Conservation (phyloP, 2,329 filamentous ascomycete species). For the Thermoascus crustaceus region DNA sequence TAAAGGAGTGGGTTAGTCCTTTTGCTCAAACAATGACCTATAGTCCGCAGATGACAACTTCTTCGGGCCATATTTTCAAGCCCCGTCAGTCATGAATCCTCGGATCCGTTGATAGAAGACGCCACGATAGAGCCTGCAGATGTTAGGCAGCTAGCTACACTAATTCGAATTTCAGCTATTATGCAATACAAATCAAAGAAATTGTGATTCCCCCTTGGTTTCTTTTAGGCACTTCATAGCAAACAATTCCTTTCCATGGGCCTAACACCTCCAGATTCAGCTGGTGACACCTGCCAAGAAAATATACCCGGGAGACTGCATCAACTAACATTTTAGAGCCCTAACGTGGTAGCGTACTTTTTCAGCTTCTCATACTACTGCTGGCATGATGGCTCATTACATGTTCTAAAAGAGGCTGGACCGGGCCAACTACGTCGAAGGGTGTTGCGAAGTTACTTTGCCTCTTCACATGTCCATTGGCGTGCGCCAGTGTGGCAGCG, state of each 20-base stretch:
- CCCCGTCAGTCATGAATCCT: too few relatives aligned
- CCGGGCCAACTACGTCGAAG: neutral
- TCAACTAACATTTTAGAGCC: too few relatives aligned
- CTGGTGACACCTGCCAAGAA: neutral
- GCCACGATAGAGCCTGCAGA: neutral
- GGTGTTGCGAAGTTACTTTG: neutral
- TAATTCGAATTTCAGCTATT: too few relatives aligned
- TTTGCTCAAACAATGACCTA: slow-evolving; percentile 32
- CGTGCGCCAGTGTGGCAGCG: too few relatives aligned
- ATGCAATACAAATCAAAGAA: too few relatives aligned
- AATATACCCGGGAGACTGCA: neutral
- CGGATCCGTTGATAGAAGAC: too few relatives aligned
- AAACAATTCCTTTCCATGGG: neutral
- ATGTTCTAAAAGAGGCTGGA: too few relatives aligned
- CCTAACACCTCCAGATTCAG: neutral
- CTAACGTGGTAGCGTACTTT: too few relatives aligned
- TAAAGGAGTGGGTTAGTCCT: slow-evolving; percentile 31
- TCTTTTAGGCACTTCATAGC: neutral
- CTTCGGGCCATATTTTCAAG: slow-evolving; percentile 2
- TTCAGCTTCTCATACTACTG: too few relatives aligned
- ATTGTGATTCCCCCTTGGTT: neutral
- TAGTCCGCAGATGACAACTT: neutral
- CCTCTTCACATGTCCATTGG: neutral
- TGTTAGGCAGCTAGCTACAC: neutral
- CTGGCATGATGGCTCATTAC: too few relatives aligned